Conservation (phyloP, 176 grass and related monocot genomes). For the Ensete glaucum region DNA sequence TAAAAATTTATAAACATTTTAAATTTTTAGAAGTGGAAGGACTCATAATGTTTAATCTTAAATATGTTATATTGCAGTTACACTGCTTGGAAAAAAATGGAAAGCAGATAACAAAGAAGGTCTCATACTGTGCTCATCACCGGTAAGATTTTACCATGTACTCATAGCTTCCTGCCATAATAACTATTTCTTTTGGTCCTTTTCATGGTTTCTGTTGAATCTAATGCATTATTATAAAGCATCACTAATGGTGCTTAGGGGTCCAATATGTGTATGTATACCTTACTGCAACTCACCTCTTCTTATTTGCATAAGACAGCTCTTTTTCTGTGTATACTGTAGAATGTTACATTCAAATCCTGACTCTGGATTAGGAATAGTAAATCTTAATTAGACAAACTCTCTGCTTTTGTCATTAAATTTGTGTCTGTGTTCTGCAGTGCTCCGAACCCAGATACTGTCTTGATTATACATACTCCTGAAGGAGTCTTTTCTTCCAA, state of each 20-base stretch:
- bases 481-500: constrained; percentile 88
- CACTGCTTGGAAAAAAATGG: constrained; percentile 84
- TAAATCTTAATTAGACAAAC: neutral
- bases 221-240: neutral
- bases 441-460: constrained; percentile 82
- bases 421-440: constrained; percentile 28
- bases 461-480: constrained; percentile 92
- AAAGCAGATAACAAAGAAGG: constrained; percentile 72
- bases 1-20: too few relatives aligned
- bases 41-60: too few relatives aligned
- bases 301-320: too few relatives aligned
- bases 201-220: too few relatives aligned
- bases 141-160: constrained; percentile 37
- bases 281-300: neutral
- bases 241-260: neutral
- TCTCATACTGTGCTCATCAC: constrained; percentile 89
- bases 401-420: constrained; percentile 6
- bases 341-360: too few relatives aligned
- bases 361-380: too few relatives aligned
- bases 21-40: too few relatives aligned
- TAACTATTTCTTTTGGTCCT: too few relatives aligned
- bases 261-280: neutral
- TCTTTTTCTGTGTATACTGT: too few relatives aligned
- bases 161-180: neutral
- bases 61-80: constrained; percentile 36